Conservation (phyloP, 2,329 filamentous ascomycete genomes). For the Fusarium sororula region DNA sequence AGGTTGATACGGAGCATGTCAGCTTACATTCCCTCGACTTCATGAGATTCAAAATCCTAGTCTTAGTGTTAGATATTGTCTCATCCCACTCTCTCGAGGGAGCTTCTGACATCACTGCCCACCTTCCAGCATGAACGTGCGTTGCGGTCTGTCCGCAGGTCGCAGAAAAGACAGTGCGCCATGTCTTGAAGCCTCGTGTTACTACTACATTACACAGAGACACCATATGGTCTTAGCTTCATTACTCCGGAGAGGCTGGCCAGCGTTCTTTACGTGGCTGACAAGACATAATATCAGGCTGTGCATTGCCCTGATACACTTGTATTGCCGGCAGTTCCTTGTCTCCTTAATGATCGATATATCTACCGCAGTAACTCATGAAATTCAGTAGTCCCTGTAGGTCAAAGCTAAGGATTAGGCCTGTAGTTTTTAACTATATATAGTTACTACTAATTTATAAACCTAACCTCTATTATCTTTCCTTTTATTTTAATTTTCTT, state of each 20-base stretch:
- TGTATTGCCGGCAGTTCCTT: conserved; percentile 32
- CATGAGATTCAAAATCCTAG: conserved; percentile 16
- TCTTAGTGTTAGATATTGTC: conserved; percentile 25
- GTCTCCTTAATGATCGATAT: conserved; percentile 2
- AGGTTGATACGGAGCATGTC: conserved; percentile 27
- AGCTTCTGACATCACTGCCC: conserved; percentile 37
- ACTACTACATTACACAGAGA: conserved; percentile 20
- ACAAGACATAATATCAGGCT: conserved; percentile 27
- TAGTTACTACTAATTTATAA: too few relatives aligned
- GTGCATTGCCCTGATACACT: conserved; percentile 27
- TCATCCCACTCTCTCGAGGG: conserved; percentile 26
- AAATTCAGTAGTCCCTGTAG: too few relatives aligned
- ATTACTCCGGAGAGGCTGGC: conserved; percentile 34
- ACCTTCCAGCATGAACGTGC: conserved; percentile 17
- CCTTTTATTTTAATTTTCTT: too few relatives aligned
- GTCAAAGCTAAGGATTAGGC: too few relatives aligned
- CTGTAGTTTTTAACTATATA: too few relatives aligned
- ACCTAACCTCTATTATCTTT: too few relatives aligned
- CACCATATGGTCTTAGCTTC: conserved; percentile 34
- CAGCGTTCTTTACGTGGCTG: conserved; percentile 35
- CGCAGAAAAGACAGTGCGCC: conserved; percentile 33
- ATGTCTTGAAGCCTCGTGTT: conserved; percentile 29
- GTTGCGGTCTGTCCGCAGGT: conserved; percentile 11
- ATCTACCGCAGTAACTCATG: background rate
- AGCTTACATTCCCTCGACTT: conserved; percentile 1